phyloP scores from a whole-genome alignment of 495 filamentous ascomycete species.

The Sabuloglossum arenarium region DNA sequence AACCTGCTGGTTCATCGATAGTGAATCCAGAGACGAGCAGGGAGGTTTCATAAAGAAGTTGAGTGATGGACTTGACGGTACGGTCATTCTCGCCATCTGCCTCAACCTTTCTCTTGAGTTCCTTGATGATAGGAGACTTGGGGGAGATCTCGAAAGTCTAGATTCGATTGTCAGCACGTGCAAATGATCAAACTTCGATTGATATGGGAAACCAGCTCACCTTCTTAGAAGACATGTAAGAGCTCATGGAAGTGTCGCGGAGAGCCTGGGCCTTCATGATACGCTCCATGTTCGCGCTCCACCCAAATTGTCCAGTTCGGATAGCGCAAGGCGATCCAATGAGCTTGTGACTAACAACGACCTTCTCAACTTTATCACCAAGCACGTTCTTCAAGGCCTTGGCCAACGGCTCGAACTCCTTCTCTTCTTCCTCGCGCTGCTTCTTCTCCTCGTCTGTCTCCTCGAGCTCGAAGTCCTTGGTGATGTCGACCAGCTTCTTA shows the following conservation, averaged over 20 bases:
- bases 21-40: conserved; percentile 97
- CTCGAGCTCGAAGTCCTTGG: conserved; percentile 99
- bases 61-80: conserved; percentile 94
- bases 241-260: conserved; percentile 97
- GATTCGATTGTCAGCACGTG: not conserved
- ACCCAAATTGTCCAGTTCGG: conserved; percentile 98
- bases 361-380: conserved; percentile 99
- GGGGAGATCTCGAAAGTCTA: conserved; percentile 98
- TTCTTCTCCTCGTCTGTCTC: conserved; percentile 99
- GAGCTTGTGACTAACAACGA: conserved; percentile 96
- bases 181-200: not conserved
- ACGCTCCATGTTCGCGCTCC: conserved; percentile 99
- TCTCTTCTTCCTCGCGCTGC: conserved; percentile 86
- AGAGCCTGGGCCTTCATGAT: conserved; percentile 99
- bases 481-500: conserved; percentile 99
- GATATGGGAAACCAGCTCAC: not conserved
- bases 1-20: conserved; percentile 93
- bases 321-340: conserved; percentile 91
- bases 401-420: conserved; percentile 83
- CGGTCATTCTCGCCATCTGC: conserved; percentile 91
- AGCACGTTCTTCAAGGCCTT: conserved; percentile 98
- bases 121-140: conserved; percentile 91
- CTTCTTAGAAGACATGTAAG: conserved; percentile 99
- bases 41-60: conserved; percentile 95
- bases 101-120: conserved; percentile 97